Evolutionary conservation across 345 rosid genomes (phyloP).

Genomic region (Acer campestre): DNA sequence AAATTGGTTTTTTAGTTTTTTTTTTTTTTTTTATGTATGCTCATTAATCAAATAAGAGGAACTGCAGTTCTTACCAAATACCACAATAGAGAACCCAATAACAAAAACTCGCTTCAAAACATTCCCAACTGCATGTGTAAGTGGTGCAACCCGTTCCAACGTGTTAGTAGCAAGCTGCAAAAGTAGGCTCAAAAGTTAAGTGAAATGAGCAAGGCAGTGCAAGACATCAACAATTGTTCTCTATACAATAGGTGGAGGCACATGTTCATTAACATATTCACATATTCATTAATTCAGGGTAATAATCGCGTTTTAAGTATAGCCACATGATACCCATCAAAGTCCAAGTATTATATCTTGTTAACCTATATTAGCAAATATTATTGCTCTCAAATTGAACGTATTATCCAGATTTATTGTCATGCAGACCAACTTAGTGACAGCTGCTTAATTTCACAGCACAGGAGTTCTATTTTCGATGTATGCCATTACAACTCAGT

Average conservation of each 20-base stretch:
- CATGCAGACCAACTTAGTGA: not conserved
- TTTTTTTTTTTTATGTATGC: not conserved
- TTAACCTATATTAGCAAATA: not conserved
- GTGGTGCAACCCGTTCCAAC: slow-evolving; percentile 53
- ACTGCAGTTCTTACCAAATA: slow-evolving; percentile 38
- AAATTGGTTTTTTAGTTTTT: not conserved
- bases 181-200: slow-evolving; percentile 17
- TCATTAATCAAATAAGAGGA: not conserved
- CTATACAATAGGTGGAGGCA: not conserved
- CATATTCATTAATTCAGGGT: not conserved
- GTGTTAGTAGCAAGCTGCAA: slow-evolving; percentile 58
- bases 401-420: not conserved
- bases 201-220: not conserved
- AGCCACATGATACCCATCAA: not conserved
- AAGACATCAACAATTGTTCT: not conserved
- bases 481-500: too few species aligned
- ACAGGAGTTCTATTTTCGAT: too few species aligned
- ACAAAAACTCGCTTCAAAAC: slow-evolving; percentile 55
- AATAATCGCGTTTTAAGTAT: not conserved
- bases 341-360: not conserved
- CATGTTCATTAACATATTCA: not conserved
- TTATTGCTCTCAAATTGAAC: not conserved
- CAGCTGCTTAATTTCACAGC: too few species aligned
- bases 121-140: slow-evolving; percentile 60
- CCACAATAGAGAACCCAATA: slow-evolving; percentile 53